These are phyloP conservation scores for Epichloe scottii DNA, from an alignment of 2,329 filamentous ascomycete genomes.

Conservation along the genomic window DNA sequence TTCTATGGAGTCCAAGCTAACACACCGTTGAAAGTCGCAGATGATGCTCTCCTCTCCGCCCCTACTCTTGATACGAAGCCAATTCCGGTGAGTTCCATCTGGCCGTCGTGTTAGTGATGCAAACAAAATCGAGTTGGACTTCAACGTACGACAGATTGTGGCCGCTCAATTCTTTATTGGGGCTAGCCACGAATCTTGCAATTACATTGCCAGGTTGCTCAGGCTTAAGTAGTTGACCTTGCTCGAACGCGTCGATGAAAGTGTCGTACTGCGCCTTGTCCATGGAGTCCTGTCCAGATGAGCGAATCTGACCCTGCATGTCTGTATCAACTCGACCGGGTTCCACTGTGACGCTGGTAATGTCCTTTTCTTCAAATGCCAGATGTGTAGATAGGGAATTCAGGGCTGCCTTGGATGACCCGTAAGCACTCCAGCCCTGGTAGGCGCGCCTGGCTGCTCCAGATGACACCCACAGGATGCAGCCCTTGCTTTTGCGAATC, in stretches of 20 bases:
- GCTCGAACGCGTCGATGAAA: conserved; percentile 58
- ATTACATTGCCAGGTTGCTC: conserved; percentile 82
- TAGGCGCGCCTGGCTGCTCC: conserved; percentile 60
- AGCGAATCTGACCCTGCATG: conserved; percentile 77
- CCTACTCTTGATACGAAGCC: conserved; percentile 35
- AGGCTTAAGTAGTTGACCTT: conserved; percentile 62
- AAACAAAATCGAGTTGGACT: not conserved
- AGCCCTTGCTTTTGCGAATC: conserved; percentile 55
- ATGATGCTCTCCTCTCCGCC: not conserved
- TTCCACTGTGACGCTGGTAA: conserved; percentile 59
- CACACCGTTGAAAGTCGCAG: not conserved
- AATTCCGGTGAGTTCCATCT: conserved; percentile 34
- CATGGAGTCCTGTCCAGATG: conserved; percentile 40
- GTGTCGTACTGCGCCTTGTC: conserved; percentile 43
- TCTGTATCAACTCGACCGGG: conserved; percentile 79
- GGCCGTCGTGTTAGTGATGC: conserved; percentile 10
- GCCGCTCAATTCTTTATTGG: conserved; percentile 57
- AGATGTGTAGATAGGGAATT: conserved; percentile 69
- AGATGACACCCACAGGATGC: conserved; percentile 67
- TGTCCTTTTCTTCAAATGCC: conserved; percentile 61
- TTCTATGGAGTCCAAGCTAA: conserved; percentile 7
- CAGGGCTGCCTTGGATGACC: conserved; percentile 69
- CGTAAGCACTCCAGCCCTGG: conserved; percentile 67
- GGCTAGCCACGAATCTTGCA: conserved; percentile 59
- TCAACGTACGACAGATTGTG: conserved; percentile 54